These are phyloP conservation scores for Populus trichocarpa DNA, from an alignment of 441 rosid species.

Conservation along the genomic window DNA sequence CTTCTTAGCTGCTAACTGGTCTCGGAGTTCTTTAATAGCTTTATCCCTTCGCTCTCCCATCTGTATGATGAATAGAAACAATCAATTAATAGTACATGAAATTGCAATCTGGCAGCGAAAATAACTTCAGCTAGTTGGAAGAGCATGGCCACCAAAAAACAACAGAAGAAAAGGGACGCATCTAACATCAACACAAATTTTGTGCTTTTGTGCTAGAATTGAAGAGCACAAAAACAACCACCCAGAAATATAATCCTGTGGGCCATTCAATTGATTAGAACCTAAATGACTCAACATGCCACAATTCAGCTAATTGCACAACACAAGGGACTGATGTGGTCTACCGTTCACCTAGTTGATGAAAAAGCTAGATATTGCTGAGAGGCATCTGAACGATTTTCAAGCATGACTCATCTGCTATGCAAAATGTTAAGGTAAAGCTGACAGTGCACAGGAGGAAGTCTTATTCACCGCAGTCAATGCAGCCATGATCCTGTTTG, in stretches of 20 bases:
- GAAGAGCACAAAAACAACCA: neutral
- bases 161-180: neutral
- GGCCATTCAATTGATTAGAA: too few species aligned
- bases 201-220: too few species aligned
- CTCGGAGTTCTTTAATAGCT: slow-evolving; percentile 69
- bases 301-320: too few species aligned
- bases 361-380: neutral
- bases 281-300: too few species aligned
- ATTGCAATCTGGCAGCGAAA: neutral
- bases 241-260: too few species aligned
- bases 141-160: neutral
- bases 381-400: neutral
- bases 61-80: slow-evolving; percentile 33
- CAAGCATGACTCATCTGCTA: neutral
- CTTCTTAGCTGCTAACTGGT: slow-evolving; percentile 56
- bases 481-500: neutral
- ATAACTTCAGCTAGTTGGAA: neutral
- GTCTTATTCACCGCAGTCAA: neutral
- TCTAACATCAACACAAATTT: neutral
- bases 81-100: neutral
- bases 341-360: neutral
- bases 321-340: too few species aligned
- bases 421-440: neutral
- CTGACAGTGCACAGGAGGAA: neutral
- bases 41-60: slow-evolving; percentile 83